These are phyloP conservation scores for Dicorynia guianensis DNA, from an alignment of 306 rosid genomes.

Conservation along the genomic window DNA sequence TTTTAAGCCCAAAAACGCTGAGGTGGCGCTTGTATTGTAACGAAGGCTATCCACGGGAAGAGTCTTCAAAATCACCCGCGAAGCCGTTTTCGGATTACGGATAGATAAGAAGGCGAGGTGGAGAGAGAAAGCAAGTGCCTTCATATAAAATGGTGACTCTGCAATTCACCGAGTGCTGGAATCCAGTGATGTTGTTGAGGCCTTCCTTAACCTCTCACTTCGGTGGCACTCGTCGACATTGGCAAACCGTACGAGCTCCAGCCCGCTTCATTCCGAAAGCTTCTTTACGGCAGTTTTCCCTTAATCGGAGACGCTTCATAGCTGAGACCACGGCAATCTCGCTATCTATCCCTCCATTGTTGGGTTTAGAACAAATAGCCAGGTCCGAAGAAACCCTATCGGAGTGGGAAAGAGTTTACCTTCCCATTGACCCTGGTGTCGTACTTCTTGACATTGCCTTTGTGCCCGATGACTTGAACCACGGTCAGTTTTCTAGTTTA, in stretches of 20 bases:
- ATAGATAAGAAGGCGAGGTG: slow-evolving; percentile 26
- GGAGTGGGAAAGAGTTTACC: slow-evolving; percentile 89
- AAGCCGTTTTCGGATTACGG: slow-evolving; percentile 65
- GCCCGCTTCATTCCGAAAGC: slow-evolving; percentile 54
- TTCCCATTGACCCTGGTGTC: slow-evolving; percentile 94
- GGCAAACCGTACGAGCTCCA: slow-evolving; percentile 10
- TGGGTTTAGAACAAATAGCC: slow-evolving; percentile 49
- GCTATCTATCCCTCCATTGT: slow-evolving; percentile 47
- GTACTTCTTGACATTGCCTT: slow-evolving; percentile 97
- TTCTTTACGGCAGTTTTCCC: slow-evolving; percentile 41
- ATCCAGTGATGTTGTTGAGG: slow-evolving; percentile 46
- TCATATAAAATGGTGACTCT: slow-evolving; percentile 62
- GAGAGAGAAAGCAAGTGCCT: slow-evolving; percentile 17
- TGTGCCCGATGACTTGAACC: slow-evolving; percentile 82
- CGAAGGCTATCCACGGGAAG: slow-evolving; percentile 33
- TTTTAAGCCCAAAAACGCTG: too few relatives aligned
- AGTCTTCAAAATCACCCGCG: slow-evolving; percentile 63
- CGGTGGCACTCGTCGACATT: slow-evolving; percentile 39
- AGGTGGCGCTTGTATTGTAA: too few relatives aligned
- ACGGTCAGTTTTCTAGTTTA: slow-evolving; percentile 47
- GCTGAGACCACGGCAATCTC: slow-evolving; percentile 72
- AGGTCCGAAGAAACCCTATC: slow-evolving; percentile 73
- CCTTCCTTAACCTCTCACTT: slow-evolving; percentile 55
- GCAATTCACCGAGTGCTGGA: slow-evolving; percentile 62
- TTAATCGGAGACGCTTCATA: slow-evolving; percentile 67